Conservation (phyloP, 108 stramenopile species). For the Seminavis robusta region DNA sequence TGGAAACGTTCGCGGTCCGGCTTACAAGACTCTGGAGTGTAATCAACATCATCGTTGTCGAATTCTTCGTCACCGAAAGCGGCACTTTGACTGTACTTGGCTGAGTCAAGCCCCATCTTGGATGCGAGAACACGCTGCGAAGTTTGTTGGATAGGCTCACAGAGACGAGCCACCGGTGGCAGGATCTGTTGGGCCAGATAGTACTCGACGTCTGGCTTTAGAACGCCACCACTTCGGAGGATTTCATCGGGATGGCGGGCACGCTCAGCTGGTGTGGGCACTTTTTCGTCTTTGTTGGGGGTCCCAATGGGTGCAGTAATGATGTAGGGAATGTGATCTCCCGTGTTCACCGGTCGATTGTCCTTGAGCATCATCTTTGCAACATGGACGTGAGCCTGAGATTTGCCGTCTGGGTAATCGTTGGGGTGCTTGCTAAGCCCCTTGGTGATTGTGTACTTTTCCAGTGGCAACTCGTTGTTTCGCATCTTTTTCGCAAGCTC, state of each 20-base stretch:
- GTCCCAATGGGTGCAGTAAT: conserved; percentile 64
- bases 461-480: conserved; percentile 73
- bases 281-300: conserved; percentile 10
- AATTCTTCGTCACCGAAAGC: conserved; percentile 31
- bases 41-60: conserved; percentile 78
- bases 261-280: conserved; percentile 56
- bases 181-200: conserved; percentile 97
- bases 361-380: conserved; percentile 94
- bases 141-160: conserved; percentile 97
- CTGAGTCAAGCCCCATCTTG: conserved; percentile 75
- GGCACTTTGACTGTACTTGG: conserved; percentile 42
- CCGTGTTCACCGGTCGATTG: conserved; percentile 91
- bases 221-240: conserved; percentile 67
- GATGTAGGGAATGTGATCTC: conserved; percentile 99
- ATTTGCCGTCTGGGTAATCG: conserved; percentile 97
- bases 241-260: conserved; percentile 95
- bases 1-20: conserved; percentile 81
- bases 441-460: conserved; percentile 97
- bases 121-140: conserved; percentile 69
- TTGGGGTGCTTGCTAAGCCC: conserved; percentile 98
- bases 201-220: conserved; percentile 94
- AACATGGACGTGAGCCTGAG: conserved; percentile 94
- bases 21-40: conserved; percentile 66
- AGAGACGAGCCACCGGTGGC: conserved; percentile 95
- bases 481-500: conserved; percentile 88